These are phyloP conservation scores for Phytophthora pluvialis DNA, from an alignment of 352 stramenopile species.

Conservation along the genomic window DNA sequence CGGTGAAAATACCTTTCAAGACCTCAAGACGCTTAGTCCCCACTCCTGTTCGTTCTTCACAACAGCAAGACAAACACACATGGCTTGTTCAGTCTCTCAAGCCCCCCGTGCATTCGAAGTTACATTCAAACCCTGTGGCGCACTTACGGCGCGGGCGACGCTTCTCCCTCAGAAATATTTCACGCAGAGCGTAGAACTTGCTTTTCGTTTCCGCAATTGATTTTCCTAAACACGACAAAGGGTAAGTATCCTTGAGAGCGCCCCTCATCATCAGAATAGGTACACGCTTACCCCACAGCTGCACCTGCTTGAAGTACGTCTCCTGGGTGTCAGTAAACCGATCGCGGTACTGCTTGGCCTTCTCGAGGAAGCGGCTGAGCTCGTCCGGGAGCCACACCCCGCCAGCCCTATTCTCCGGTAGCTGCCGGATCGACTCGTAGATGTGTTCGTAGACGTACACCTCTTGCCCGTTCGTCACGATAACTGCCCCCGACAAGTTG, in stretches of 20 bases:
- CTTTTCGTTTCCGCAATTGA: conserved; percentile 59
- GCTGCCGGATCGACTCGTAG: conserved; percentile 66
- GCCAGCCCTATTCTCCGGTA: conserved; percentile 66
- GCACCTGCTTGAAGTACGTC: conserved; percentile 70
- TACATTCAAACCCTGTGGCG: not conserved
- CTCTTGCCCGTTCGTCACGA: conserved; percentile 42
- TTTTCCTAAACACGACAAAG: conserved; percentile 42
- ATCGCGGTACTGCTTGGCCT: conserved; percentile 65
- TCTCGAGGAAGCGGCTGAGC: conserved; percentile 61
- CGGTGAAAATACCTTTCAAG: conserved; percentile 56
- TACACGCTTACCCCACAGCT: conserved; percentile 59
- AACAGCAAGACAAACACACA: conserved; percentile 7
- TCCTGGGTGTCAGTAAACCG: conserved; percentile 45
- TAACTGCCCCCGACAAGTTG: conserved; percentile 11
- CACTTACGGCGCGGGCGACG: conserved; percentile 30
- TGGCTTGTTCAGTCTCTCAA: not conserved
- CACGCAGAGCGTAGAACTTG: conserved; percentile 80
- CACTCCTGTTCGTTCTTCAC: conserved; percentile 31
- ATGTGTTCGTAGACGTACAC: conserved; percentile 71
- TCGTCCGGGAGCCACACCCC: conserved; percentile 76
- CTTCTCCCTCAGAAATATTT: conserved; percentile 67
- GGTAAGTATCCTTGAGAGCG: not conserved
- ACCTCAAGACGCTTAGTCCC: conserved; percentile 41
- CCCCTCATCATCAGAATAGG: not conserved
- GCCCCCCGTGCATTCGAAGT: not conserved